Conservation (phyloP, 2,329 filamentous ascomycete species). For the Tolypocladium ophioglossoides region DNA sequence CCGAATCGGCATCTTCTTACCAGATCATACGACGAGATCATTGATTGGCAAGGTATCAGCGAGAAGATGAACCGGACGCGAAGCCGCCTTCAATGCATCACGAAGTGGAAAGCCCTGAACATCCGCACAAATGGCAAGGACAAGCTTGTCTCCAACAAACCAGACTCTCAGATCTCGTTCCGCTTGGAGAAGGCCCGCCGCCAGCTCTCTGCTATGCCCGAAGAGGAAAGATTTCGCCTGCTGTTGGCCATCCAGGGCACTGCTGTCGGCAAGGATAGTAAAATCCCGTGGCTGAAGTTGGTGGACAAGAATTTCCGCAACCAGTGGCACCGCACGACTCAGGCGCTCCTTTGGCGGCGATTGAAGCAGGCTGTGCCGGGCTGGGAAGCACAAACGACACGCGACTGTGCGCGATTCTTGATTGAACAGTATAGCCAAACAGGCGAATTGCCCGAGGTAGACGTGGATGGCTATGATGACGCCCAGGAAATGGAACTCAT, state of each 20-base stretch:
- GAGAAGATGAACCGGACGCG: slow-evolving; percentile 49
- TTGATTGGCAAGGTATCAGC: slow-evolving; percentile 58
- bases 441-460: slow-evolving; percentile 22
- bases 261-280: slow-evolving; percentile 27
- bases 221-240: slow-evolving; percentile 33
- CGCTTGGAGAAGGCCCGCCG: slow-evolving; percentile 30
- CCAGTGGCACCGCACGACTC: slow-evolving; percentile 26
- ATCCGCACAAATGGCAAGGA: slow-evolving; percentile 22
- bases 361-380: slow-evolving; percentile 23
- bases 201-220: slow-evolving; percentile 29
- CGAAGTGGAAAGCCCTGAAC: slow-evolving; percentile 50
- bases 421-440: slow-evolving; percentile 22
- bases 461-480: slow-evolving; percentile 18
- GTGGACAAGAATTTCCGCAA: slow-evolving; percentile 28
- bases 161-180: slow-evolving; percentile 28
- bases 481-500: slow-evolving; percentile 21
- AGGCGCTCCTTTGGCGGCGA: slow-evolving; percentile 28
- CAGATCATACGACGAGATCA: slow-evolving; percentile 37
- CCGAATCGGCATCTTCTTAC: slow-evolving; percentile 19
- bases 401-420: slow-evolving; percentile 24
- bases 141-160: slow-evolving; percentile 18
- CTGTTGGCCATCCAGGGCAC: slow-evolving; percentile 31
- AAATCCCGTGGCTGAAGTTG: slow-evolving; percentile 39
- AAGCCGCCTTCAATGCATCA: slow-evolving; percentile 55
- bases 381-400: slow-evolving; percentile 18